phyloP scores from a whole-genome alignment of 2,329 filamentous ascomycete genomes.

The Monilinia aucupariae region DNA sequence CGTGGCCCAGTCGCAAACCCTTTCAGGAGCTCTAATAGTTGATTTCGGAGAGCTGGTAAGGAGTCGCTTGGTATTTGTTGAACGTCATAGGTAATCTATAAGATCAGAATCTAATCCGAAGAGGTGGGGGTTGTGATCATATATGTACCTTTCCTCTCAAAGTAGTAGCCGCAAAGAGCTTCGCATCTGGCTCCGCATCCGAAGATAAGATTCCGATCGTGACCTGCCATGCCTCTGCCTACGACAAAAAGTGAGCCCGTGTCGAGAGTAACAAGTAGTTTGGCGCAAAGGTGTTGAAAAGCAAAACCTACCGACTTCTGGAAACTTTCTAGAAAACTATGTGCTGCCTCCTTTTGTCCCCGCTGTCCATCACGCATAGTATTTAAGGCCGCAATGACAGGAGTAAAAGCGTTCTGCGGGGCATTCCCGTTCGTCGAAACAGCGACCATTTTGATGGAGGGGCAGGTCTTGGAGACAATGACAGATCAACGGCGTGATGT shows the following conservation, averaged over 20 bases:
- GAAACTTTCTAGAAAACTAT: constrained; percentile 87
- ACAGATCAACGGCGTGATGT: constrained; percentile 14
- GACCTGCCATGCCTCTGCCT: constrained; percentile 87
- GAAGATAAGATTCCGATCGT: constrained; percentile 84
- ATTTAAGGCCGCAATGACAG: constrained; percentile 80
- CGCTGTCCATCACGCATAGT: constrained; percentile 86
- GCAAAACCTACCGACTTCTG: constrained; percentile 82
- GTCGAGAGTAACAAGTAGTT: constrained; percentile 12
- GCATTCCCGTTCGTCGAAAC: constrained; percentile 51
- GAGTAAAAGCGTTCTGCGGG: constrained; percentile 67
- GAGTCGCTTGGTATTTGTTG: constrained; percentile 76
- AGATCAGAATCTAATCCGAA: constrained; percentile 22
- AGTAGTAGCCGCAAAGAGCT: constrained; percentile 93
- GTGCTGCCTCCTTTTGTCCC: constrained; percentile 80
- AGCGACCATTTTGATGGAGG: constrained; percentile 32
- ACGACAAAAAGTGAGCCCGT: constrained; percentile 25
- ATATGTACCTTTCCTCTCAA: constrained; percentile 88
- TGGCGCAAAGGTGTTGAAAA: constrained; percentile 17
- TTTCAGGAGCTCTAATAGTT: constrained; percentile 75
- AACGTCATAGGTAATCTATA: constrained; percentile 91
- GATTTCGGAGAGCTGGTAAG: constrained; percentile 71
- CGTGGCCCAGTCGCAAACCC: constrained; percentile 77
- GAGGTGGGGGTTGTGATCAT: constrained; percentile 21
- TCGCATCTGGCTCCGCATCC: constrained; percentile 73
- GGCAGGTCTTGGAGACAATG: constrained; percentile 24